Conservation (phyloP, 108 stramenopile species). For the Cyclotella distinguenda region DNA sequence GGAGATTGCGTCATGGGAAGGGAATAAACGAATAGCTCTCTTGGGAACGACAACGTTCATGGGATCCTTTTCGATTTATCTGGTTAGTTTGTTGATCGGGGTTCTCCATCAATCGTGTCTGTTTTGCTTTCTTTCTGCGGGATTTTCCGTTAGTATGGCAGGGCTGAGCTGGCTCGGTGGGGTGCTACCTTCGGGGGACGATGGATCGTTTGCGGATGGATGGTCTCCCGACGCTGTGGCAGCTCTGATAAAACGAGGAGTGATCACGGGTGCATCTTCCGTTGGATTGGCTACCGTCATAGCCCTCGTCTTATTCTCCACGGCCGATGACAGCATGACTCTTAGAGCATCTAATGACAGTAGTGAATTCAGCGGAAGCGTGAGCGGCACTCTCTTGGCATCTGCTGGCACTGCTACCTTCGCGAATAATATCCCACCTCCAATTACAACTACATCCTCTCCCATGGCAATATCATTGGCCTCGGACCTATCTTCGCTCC, state of each 20-base stretch:
- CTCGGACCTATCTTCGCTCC: slow-evolving; percentile 53
- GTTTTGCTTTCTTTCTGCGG: slow-evolving; percentile 84
- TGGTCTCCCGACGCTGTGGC: not conserved
- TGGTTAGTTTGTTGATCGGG: slow-evolving; percentile 72
- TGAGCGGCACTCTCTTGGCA: slow-evolving; percentile 34
- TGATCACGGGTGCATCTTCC: slow-evolving; percentile 31
- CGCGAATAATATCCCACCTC: slow-evolving; percentile 64
- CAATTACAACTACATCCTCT: slow-evolving; percentile 71
- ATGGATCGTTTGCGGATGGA: not conserved
- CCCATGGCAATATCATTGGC: slow-evolving; percentile 63
- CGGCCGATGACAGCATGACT: slow-evolving; percentile 19
- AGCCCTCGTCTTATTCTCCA: slow-evolving; percentile 33
- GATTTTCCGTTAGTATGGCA: slow-evolving; percentile 56
- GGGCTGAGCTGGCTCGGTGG: slow-evolving; percentile 63
- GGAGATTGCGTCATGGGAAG: slow-evolving; percentile 10
- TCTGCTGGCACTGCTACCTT: slow-evolving; percentile 20
- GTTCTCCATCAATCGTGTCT: slow-evolving; percentile 76
- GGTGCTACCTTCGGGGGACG: slow-evolving; percentile 42
- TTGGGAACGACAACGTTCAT: slow-evolving; percentile 77
- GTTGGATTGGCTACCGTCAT: slow-evolving; percentile 41
- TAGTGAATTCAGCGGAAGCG: not conserved
- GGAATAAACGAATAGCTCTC: slow-evolving; percentile 61
- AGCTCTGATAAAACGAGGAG: slow-evolving; percentile 29
- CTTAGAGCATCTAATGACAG: not conserved
- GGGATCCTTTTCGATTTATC: slow-evolving; percentile 88